Conservation (phyloP, 768 basidiomycete species). For the Leccinellum luteum region DNA sequence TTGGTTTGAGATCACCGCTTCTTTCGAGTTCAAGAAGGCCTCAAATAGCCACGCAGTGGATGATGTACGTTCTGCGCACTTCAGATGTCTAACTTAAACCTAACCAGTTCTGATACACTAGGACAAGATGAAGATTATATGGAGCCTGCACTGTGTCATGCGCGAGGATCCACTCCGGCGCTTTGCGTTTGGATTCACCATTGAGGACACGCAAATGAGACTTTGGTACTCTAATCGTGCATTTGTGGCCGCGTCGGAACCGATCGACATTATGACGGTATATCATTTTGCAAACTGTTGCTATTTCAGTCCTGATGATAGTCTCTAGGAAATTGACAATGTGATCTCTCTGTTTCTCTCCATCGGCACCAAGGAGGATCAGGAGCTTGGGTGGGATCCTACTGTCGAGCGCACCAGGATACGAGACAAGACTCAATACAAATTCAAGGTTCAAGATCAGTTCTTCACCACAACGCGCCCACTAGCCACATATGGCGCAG, state of each 20-base stretch:
- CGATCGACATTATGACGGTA: not conserved
- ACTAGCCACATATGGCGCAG: conserved; percentile 1
- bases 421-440: not conserved
- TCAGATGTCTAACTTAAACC: not conserved
- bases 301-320: no score
- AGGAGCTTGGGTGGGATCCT: conserved; percentile 9
- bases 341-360: no score
- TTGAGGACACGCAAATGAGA: conserved; percentile 8
- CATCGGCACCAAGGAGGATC: no score
- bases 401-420: not conserved
- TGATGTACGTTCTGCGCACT: no score
- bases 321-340: no score
- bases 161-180: not conserved
- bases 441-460: not conserved
- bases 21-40: no score
- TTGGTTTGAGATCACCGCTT: no score
- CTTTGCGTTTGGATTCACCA: not conserved
- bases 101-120: not conserved
- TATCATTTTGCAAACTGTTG: no score
- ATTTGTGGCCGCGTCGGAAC: not conserved
- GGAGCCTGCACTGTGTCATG: conserved; percentile 13
- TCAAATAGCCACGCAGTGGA: no score
- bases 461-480: not conserved
- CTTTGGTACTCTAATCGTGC: conserved; percentile 22
- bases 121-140: conserved; percentile 23